Base-by-base conservation (phyloP, 331 rosid species). In the Quercus phellos region DNA sequence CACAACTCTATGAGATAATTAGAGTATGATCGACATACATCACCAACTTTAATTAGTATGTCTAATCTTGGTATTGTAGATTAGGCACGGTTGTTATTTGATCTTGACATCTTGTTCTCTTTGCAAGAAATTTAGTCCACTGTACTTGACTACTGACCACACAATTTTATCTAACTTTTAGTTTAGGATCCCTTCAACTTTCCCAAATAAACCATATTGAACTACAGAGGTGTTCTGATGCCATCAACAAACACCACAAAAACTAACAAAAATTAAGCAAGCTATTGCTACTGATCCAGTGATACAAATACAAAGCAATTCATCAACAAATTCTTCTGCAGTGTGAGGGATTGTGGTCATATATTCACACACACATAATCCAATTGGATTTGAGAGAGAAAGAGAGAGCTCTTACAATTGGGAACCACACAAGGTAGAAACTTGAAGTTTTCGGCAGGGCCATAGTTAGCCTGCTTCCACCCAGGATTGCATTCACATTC, bases 381-480 rank as follows among this genome's bases (percentile, higher is more conserved):
- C 66, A 58, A 32, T 17, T 14, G 55, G 30, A 54, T 22, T 63
- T 16, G 6, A 68, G 51, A 8, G 75, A 69, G 27, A 30, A 21
- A 4, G 74, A 35, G 58, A 4, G 53, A 21, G 76, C 26, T 43
- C 87, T 85, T 82, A 91, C 99, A 95, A 53, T 92, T 80, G 79
- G 99, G 99, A 78, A 90, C 73, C 6, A 90, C 86, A 80, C 98
- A 94, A 78, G 98, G 99, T 26, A 94, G 92, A 85, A 89, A 92
- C 75, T 83, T 87, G 51, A 88, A 24, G 42, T 51, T 13, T 21
- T 82, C 70, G 55, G 81, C 81, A 55, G 70, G 53, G 19, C 79
- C 55, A 80, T 66, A 80, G 74, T 55, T 66, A 59, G 84, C 21
- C 78, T 83, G 89, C 84, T 79, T 88, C 99, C 99, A 92, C 64